phyloP scores from a whole-genome alignment of 2,329 filamentous ascomycete genomes.

The Diaporthe helianthi region DNA sequence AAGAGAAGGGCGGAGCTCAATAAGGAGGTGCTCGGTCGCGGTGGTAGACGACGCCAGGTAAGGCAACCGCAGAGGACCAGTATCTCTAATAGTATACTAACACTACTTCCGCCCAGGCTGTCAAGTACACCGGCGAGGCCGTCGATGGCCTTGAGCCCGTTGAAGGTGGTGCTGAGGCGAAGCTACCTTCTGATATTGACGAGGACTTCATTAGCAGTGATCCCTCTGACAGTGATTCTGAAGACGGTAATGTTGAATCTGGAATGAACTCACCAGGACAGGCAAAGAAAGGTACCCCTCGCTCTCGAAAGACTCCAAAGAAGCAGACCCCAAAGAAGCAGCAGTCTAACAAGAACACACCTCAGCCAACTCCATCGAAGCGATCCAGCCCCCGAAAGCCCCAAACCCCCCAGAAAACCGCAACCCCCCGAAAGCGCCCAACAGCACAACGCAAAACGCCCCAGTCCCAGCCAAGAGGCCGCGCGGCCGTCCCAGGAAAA shows the following conservation, averaged over 20 bases:
- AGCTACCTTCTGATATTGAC: conserved; percentile 29
- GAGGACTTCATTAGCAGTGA: conserved; percentile 35
- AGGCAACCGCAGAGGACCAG: conserved; percentile 32
- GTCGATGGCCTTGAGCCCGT: conserved; percentile 26
- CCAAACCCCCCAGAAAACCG: neutral
- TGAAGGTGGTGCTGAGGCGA: conserved; percentile 9
- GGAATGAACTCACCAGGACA: conserved; percentile 26
- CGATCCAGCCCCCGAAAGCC: conserved; percentile 36
- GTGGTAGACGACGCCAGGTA: conserved; percentile 74
- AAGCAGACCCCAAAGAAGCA: conserved; percentile 37
- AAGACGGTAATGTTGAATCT: conserved; percentile 26
- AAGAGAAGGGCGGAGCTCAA: conserved; percentile 73
- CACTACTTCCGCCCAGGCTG: conserved; percentile 28
- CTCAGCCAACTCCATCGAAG: conserved; percentile 37
- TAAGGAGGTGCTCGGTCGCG: conserved; percentile 81
- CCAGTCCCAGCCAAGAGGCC: conserved; percentile 5
- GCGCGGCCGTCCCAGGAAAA: conserved; percentile 27
- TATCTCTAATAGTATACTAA: conserved; percentile 13
- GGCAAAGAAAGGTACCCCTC: conserved; percentile 34
- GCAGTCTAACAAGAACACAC: conserved; percentile 43
- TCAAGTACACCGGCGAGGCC: conserved; percentile 31
- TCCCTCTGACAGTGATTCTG: conserved; percentile 28
- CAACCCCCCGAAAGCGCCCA: conserved; percentile 6
- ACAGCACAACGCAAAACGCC: conserved; percentile 2
- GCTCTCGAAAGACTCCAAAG: conserved; percentile 35